Evolutionary conservation across 192 early-diverging fungal species (phyloP).

Genomic region (Rhizophagus clarus): DNA sequence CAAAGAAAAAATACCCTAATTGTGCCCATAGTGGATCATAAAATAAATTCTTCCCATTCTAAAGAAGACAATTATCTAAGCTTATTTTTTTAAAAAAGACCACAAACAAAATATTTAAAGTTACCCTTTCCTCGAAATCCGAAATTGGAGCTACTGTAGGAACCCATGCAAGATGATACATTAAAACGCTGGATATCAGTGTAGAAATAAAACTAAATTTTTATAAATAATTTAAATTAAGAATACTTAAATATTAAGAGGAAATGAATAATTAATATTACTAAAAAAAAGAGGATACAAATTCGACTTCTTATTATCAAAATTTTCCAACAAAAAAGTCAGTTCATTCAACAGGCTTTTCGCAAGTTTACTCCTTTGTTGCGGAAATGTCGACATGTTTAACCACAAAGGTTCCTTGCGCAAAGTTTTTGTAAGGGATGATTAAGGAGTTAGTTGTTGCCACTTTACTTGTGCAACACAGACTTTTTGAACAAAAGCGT

Average conservation of each 20-base stretch:
- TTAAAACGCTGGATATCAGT: constrained; percentile 52
- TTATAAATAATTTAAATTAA: neutral
- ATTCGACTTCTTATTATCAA: constrained; percentile 36
- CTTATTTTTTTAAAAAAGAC: neutral
- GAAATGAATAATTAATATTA: neutral
- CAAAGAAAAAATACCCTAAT: constrained; percentile 39
- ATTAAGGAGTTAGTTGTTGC: constrained; percentile 25
- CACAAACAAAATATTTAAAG: neutral
- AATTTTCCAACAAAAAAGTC: constrained; percentile 36
- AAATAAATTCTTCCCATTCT: constrained; percentile 39
- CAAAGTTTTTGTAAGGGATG: constrained; percentile 23
- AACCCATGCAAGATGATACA: constrained; percentile 59
- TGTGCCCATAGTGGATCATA: constrained; percentile 65
- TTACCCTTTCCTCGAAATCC: constrained; percentile 41
- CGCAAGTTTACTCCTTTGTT: constrained; percentile 34
- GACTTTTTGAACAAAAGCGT: neutral
- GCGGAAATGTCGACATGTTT: constrained; percentile 50
- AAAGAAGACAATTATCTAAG: neutral
- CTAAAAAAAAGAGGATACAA: constrained; percentile 26
- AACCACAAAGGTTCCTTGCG: constrained; percentile 48
- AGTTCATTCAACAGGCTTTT: constrained; percentile 41
- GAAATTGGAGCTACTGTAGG: constrained; percentile 54
- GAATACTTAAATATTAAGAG: neutral
- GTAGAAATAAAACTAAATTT: constrained; percentile 45
- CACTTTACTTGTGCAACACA: constrained; percentile 1